Evolutionary conservation across 768 basidiomycete genomes (phyloP), one percentile per base, ranked within the genome.

Genomic region (Mycena leptocephala): DNA sequence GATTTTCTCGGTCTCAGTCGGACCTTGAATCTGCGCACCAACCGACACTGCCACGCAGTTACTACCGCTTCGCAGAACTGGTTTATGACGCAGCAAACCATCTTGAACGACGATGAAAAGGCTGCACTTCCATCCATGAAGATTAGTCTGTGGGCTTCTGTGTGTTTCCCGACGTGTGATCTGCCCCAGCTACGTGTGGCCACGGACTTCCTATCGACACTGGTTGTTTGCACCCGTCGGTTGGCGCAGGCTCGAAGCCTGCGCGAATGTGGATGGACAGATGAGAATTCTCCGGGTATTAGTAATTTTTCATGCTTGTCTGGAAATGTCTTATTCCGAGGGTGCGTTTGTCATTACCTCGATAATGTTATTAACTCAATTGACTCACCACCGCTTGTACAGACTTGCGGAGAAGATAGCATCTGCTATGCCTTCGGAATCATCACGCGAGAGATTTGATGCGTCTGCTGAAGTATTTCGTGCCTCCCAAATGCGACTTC

Each of bases 161-260:
- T 93, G 2, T 92, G 92, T 78, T 90, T 91, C 77, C 93, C 93
- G 10, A 88, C 84, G 2, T 90, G 89, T 76, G 93, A 93, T 78
- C 83, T 85, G 10, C 83, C 91, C 0, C 93, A 94, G 80, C 83
- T 94, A 28, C 84, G 86, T 37, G 84, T 92, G 41, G 82, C 90
- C 63, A 85, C 88, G 37, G 90, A 93, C 74, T 87, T 93, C 58
- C 78, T 90, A 70, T 86, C 87, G 48, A 75, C 90, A 64, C 68
- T 91, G 56, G 76, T 88, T 26, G 80, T 87, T 71, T 84, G 85
- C 72, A 84, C 86, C 28, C 80, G 82, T 24, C 82, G 85, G 30
- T 77, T 82, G 8, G 70, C 79, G 56, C 74, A 66, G 70, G 76
- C 79, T 39, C 56, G 48, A 70, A 62, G 35, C 53, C n/a, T 72